A percentile compares a stretch with the other conserved stretches of the same genome.
Conservation (phyloP, 108 stramenopile genomes). For the Poteriospumella lacustris region DNA sequence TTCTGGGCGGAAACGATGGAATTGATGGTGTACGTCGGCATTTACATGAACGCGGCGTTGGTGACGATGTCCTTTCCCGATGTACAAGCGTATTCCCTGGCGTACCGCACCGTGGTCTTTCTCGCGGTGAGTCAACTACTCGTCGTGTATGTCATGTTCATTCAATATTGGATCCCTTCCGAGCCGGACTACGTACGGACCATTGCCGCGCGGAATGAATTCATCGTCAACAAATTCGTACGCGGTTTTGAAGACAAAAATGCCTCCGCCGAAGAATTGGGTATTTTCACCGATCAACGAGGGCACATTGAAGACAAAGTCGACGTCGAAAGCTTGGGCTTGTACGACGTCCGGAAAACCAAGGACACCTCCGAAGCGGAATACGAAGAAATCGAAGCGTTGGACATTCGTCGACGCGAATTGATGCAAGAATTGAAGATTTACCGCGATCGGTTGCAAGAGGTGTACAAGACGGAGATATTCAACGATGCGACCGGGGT, state of each 20-base stretch:
- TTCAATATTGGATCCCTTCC: not conserved
- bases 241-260: not conserved
- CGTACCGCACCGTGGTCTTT: not conserved
- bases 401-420: constrained; percentile 25
- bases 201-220: not conserved
- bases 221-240: not conserved
- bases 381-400: constrained; percentile 28
- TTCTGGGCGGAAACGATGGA: not conserved
- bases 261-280: not conserved
- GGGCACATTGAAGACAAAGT: not conserved
- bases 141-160: not conserved
- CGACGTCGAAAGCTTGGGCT: constrained; percentile 9
- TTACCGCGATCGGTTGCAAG: constrained; percentile 35
- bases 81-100: not conserved
- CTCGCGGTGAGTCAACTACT: not conserved
- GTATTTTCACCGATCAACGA: not conserved
- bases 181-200: not conserved
- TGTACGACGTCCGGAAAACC: constrained; percentile 27
- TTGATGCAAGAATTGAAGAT: constrained; percentile 33
- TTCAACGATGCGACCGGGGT: constrained; percentile 37
- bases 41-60: not conserved
- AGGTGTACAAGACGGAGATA: constrained; percentile 31
- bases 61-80: not conserved
- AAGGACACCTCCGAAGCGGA: constrained; percentile 21
- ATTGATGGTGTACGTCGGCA: not conserved